Base-by-base conservation (phyloP, 2,329 filamentous ascomycete genomes). In the Colletotrichum filicis region DNA sequence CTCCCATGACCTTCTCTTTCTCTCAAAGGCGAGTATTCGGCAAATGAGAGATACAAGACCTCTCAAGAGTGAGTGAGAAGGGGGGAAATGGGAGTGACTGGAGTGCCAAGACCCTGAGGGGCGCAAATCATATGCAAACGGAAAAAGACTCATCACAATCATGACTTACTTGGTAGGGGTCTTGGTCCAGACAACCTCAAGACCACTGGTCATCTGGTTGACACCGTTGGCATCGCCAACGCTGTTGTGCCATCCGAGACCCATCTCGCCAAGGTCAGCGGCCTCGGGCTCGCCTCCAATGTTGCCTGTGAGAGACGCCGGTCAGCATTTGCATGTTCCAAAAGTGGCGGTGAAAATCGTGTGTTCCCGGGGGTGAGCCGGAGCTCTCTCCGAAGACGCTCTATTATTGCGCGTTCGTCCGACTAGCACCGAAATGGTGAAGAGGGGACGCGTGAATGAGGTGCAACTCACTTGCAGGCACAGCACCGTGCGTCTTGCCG, bases 401-500 rank as follows among this genome's bases (percentile, higher is more conserved):
- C 37, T 16, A 30, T 24, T 28, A 19, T n/a, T 37, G 9, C 28
- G 5, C 37, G 42, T 22, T 16, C 9, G 37, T 62, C 19, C 19
- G 53, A 2, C 35, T 5, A 12, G 22, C 22, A 24, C 28, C 57
- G 26, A 57, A 11, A 62, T 53, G 3, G 16, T 19, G 37, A 42
- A 42, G 37, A 19, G 14, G 16, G 37, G 14, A 19, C 14, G 16
- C 37, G 37, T 42, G 37, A 1, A 56, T 30, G 59, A 14, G 37
- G 26, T 32, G 26, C 12, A 22, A 71, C 72, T 72, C 46, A 74
- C 72, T 59, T 55, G 7, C 26, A 52, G 61, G 32, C 14, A 73
- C 93, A 37, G 93, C 93, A 77, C 93, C 93, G 82, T 95, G 93
- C 0, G 93, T 94, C 89, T 95, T 95, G 78, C 93, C 93, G 77